Evolutionary conservation across 495 filamentous ascomycete species (phyloP).

Genomic region (Tuber borchii): DNA sequence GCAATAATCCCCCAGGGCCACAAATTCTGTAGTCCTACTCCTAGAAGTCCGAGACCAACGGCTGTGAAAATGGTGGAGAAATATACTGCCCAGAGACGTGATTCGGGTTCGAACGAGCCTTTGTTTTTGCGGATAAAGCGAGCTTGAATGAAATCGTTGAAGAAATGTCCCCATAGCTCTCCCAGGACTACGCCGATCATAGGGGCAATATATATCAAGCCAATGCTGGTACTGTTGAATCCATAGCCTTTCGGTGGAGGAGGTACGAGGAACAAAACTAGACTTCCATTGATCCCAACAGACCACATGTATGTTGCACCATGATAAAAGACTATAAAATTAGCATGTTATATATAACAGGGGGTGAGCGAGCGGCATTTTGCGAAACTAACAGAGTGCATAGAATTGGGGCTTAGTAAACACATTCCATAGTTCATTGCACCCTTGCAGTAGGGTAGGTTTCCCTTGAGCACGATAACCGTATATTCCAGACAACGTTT

Average conservation of each 20-base stretch:
- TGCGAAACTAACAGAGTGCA: constrained; percentile 18
- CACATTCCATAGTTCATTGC: constrained; percentile 19
- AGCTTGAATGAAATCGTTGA: constrained; percentile 32
- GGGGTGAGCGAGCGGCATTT: not conserved
- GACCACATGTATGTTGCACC: constrained; percentile 36
- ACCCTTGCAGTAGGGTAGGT: constrained; percentile 20
- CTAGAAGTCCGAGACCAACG: constrained; percentile 24
- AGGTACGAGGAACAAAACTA: constrained; percentile 29
- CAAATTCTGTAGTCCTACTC: constrained; percentile 15
- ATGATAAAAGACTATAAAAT: constrained; percentile 26
- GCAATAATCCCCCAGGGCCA: constrained; percentile 34
- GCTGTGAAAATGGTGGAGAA: constrained; percentile 20
- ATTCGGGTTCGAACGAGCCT: constrained; percentile 30
- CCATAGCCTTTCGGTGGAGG: constrained; percentile 29
- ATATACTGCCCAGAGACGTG: constrained; percentile 29
- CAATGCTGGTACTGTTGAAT: constrained; percentile 21
- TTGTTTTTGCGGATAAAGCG: constrained; percentile 20
- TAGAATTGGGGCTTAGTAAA: constrained; percentile 35
- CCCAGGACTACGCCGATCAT: constrained; percentile 33
- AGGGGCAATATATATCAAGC: constrained; percentile 36
- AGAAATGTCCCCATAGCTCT: constrained; percentile 37
- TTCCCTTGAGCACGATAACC: constrained; percentile 26
- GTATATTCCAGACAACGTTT: constrained; percentile 25
- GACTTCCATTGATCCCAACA: constrained; percentile 37
- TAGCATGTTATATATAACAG: constrained; percentile 7